phyloP scores from a whole-genome alignment of 768 basidiomycete species.

The Tulasnella calospora region DNA sequence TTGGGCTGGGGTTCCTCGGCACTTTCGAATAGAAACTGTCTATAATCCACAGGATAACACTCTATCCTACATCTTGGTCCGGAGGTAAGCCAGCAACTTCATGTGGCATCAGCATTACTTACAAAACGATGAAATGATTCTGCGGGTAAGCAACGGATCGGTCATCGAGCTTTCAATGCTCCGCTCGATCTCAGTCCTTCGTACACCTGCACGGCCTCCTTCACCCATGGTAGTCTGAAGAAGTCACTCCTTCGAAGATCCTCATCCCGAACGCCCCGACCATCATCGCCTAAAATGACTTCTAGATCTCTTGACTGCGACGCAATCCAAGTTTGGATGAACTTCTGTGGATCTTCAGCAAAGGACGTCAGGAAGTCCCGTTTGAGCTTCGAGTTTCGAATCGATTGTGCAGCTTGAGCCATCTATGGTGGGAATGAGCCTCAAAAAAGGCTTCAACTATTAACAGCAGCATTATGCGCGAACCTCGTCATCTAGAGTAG shows the following conservation, averaged over 20 bases:
- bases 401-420: conserved; percentile 73
- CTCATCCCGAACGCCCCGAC: conserved; percentile 77
- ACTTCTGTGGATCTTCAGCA: conserved; percentile 66
- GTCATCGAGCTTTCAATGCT: conserved; percentile 23
- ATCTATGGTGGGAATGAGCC: conserved; percentile 47
- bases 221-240: conserved; percentile 82
- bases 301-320: conserved; percentile 90
- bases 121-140: background rate
- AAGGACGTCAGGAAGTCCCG: conserved; percentile 81
- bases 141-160: background rate
- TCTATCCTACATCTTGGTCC: background rate
- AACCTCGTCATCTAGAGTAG: conserved; percentile 85
- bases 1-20: background rate
- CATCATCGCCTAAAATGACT: conserved; percentile 71
- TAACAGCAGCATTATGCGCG: conserved; percentile 21
- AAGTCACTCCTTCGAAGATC: conserved; percentile 85
- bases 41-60: background rate
- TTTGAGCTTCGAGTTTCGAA: conserved; percentile 83
- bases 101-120: background rate
- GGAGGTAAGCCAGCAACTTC: background rate
- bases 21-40: background rate
- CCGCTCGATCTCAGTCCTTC: conserved; percentile 68
- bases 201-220: conserved; percentile 75
- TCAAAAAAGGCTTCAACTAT: background rate
- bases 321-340: conserved; percentile 87